phyloP scores from a whole-genome alignment of 768 basidiomycete genomes.

The Boletus tylopilopsis region DNA sequence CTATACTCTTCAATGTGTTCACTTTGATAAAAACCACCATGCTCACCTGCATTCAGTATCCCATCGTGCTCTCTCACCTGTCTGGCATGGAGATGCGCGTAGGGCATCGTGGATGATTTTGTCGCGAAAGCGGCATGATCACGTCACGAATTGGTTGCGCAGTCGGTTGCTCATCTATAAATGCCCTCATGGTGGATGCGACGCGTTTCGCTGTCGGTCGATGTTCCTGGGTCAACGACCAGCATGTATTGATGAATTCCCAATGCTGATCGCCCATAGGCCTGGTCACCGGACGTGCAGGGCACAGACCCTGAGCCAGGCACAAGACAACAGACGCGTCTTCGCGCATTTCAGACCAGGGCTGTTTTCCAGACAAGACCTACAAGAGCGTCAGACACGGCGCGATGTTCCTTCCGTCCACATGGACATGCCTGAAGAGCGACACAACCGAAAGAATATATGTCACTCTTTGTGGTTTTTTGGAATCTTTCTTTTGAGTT shows the following conservation, averaged over 20 bases:
- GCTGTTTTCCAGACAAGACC: slow-evolving; percentile 18
- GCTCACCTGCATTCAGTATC: neutral
- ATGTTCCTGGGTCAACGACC: neutral
- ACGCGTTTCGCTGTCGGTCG: neutral
- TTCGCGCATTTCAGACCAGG: neutral
- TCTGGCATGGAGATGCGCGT: no score
- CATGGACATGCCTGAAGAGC: slow-evolving; percentile 16
- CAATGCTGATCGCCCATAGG: neutral
- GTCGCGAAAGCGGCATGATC: neutral
- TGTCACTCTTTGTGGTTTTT: slow-evolving; percentile 6
- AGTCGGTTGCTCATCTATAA: neutral
- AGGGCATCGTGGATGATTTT: no score
- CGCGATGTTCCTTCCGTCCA: neutral
- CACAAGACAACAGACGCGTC: slow-evolving; percentile 4
- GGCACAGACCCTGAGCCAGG: neutral
- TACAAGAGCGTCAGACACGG: neutral
- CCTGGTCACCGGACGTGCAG: neutral
- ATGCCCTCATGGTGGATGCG: neutral
- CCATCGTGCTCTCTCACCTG: no score
- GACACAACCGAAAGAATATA: slow-evolving; percentile 28
- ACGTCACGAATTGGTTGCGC: neutral
- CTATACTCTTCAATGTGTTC: neutral
- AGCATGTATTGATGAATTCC: slow-evolving; percentile 4
- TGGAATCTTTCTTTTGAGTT: slow-evolving; percentile 10
- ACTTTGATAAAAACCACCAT: neutral